Evolutionary conservation across 805 yeast species (phyloP), one percentile per base, ranked within the genome.

Genomic region (Myxozyma udenii): DNA sequence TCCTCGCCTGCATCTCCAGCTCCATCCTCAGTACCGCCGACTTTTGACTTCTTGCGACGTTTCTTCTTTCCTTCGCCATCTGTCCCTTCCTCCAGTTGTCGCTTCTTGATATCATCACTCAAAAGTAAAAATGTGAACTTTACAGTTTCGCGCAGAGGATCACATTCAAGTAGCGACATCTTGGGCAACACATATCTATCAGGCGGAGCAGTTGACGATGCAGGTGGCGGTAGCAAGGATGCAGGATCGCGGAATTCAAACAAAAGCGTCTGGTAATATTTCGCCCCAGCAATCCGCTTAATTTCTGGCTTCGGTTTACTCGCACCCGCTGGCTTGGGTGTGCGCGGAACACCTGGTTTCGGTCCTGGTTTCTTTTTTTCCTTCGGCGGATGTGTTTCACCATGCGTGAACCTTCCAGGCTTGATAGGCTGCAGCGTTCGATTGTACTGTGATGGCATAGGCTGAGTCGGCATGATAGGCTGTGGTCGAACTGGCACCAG

Each of bases 221-320:
- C 14, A 9, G 9, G 33, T 14, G 33, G 12, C 14, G 33, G 14
- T 28, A 28, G 14, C 14, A 14, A 14, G 9, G 33, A 14, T 0
- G 93, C 79, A 64, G 82, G 83, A 61, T 93, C 98, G 24, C 77
- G 77, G 69, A 82, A 91, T 67, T 93, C 98, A 66, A 91, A 83
- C 4, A 89, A 83, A 36, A 93, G 66, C 47, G 87, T 84, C 0
- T 49, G 46, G 32, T 50, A 50, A 28, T 9, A 28, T 28, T 14
- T 28, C 14, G 33, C 9, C 9, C 33, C 33, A 9, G 33, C 12
- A 9, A 28, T 9, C 14, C 33, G 33, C 14, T 28, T 28, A 9
- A 14, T 14, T 9, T 28, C 33, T 14, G 14, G 9, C 14, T 28
- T 28, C 33, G 33, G 14, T 14, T 28, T 28, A 28, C 12, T 9